A percentile compares a stretch with the other conserved stretches of the same genome.
Evolutionary conservation across 2,329 filamentous ascomycete genomes (phyloP).

Genomic region (Alternaria triticina): DNA sequence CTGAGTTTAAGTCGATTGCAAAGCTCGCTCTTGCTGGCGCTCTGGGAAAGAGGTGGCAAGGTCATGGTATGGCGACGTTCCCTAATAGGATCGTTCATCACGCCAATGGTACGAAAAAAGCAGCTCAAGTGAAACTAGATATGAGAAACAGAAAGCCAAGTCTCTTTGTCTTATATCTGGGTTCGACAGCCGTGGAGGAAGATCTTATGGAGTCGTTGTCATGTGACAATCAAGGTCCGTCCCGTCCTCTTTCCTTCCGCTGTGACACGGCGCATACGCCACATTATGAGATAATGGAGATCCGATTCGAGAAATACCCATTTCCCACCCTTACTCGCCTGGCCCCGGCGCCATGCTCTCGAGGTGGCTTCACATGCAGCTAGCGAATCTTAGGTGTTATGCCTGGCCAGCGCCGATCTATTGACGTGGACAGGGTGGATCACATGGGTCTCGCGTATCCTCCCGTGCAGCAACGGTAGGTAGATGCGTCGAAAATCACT

Average conservation of each 20-base stretch:
- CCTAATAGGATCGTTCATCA: not conserved
- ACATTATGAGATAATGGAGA: slow-evolving; percentile 22
- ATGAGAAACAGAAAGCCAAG: not conserved
- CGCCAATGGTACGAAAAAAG: not conserved
- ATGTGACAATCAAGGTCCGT: slow-evolving; percentile 30
- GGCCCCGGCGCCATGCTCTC: slow-evolving; percentile 31
- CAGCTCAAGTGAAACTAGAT: not conserved
- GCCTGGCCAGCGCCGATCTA: slow-evolving; percentile 32
- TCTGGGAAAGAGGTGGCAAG: slow-evolving; percentile 47
- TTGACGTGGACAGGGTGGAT: slow-evolving; percentile 25
- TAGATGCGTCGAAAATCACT: slow-evolving; percentile 16
- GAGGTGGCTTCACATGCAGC: slow-evolving; percentile 23
- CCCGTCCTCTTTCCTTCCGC: slow-evolving; percentile 27
- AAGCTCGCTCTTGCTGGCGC: slow-evolving; percentile 54
- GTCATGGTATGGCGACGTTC: slow-evolving; percentile 20
- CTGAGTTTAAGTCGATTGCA: slow-evolving; percentile 52
- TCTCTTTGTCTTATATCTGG: slow-evolving; percentile 25
- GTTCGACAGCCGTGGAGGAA: slow-evolving; percentile 2
- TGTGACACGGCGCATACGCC: slow-evolving; percentile 25
- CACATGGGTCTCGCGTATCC: slow-evolving; percentile 34
- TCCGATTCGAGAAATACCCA: slow-evolving; percentile 13
- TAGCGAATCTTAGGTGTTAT: slow-evolving; percentile 19
- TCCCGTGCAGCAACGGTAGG: slow-evolving; percentile 32
- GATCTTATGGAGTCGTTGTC: slow-evolving; percentile 16
- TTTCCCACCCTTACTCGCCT: slow-evolving; percentile 18